Conservation (phyloP, 2,329 filamentous ascomycete genomes). For the Aspergillus fumigatus region DNA sequence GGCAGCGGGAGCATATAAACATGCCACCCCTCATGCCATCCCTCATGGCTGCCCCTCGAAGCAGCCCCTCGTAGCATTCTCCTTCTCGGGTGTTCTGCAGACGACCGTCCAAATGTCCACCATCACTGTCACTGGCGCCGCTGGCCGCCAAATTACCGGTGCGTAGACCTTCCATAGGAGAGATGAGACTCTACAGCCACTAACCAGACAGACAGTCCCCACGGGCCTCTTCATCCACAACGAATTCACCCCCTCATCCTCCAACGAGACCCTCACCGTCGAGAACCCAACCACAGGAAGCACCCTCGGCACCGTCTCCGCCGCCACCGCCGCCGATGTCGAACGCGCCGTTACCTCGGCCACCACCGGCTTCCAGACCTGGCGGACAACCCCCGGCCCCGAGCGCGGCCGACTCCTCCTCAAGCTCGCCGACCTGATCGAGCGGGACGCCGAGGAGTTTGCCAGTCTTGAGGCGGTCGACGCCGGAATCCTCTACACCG, state of each 20-base stretch:
- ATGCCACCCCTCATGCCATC: background rate
- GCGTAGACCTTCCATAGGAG: too few relatives aligned
- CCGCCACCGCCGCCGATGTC: conserved; percentile 11
- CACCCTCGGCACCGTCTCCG: conserved; percentile 18
- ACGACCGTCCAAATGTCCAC: background rate
- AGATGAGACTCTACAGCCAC: too few relatives aligned
- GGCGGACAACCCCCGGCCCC: conserved; percentile 18
- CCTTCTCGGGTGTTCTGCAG: background rate
- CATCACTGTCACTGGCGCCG: conserved; percentile 9
- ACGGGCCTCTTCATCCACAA: conserved; percentile 27
- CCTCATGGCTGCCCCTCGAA: too few relatives aligned
- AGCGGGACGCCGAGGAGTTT: conserved; percentile 23
- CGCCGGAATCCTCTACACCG: conserved; percentile 20
- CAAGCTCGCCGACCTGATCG: conserved; percentile 24
- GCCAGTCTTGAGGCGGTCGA: conserved; percentile 24
- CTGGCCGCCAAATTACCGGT: conserved; percentile 14
- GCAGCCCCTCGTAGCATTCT: too few relatives aligned
- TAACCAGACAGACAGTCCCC: conserved; percentile 13
- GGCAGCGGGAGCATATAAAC: background rate
- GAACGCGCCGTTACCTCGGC: conserved; percentile 14
- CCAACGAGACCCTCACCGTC: conserved; percentile 14
- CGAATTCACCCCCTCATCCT: conserved; percentile 20
- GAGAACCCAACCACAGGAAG: conserved; percentile 23
- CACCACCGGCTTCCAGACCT: conserved; percentile 17
- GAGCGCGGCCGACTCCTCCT: conserved; percentile 17